phyloP scores from a whole-genome alignment of 139 green algal species.

The Tetraselmis striata region DNA sequence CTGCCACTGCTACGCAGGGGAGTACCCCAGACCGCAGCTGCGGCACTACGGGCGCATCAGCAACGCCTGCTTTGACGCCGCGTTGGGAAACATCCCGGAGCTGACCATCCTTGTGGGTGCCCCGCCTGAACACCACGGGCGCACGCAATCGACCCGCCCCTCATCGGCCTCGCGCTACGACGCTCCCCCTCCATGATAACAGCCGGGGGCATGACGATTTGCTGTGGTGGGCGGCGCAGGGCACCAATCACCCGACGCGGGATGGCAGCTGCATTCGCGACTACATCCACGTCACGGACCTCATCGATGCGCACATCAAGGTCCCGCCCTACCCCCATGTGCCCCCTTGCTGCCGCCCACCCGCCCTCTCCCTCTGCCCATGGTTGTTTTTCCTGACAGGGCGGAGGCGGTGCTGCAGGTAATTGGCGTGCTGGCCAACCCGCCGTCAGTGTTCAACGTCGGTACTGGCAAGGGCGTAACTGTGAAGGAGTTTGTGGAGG shows the following conservation, averaged over 20 bases:
- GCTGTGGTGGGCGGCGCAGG: too few relatives aligned
- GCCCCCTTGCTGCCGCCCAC: too few relatives aligned
- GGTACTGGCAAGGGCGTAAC: conserved; percentile 52
- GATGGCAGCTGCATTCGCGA: conserved; percentile 37
- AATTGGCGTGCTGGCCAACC: conserved; percentile 28
- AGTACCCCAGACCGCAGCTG: conserved; percentile 54
- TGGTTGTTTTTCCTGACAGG: not conserved
- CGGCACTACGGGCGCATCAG: conserved; percentile 52
- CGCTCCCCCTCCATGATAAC: too few relatives aligned
- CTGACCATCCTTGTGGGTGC: conserved; percentile 38
- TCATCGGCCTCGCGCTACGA: too few relatives aligned
- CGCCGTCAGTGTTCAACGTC: conserved; percentile 60
- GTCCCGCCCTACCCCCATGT: not conserved
- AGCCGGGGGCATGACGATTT: too few relatives aligned
- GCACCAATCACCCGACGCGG: conserved; percentile 27
- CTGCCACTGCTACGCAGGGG: too few relatives aligned
- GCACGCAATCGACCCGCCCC: too few relatives aligned
- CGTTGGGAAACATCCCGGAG: conserved; percentile 34
- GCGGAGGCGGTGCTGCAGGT: conserved; percentile 1
- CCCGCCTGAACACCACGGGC: conserved; percentile 5
- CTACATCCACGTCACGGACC: conserved; percentile 72
- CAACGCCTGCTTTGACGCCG: conserved; percentile 66
- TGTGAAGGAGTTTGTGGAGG: conserved; percentile 44
- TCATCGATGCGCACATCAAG: conserved; percentile 56
- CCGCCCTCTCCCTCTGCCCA: not conserved